Evolutionary conservation across 208 protist species (phyloP).

Genomic region (Leishmania braziliensis): DNA sequence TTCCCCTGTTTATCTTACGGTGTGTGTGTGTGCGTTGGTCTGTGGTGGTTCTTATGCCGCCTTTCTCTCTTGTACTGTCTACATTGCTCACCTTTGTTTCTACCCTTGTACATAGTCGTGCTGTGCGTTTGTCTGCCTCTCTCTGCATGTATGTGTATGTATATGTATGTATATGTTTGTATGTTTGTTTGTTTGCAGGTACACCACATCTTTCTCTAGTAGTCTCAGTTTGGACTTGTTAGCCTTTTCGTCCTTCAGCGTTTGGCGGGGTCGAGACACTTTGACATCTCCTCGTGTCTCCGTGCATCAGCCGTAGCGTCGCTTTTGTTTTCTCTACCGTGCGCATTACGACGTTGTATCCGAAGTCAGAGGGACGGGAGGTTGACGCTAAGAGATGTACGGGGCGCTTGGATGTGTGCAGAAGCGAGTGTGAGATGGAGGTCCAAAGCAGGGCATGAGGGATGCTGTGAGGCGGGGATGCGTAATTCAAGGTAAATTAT

Average conservation of each 20-base stretch:
- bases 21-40: background rate
- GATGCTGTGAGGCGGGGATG: no score
- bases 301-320: no score
- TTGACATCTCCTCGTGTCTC: no score
- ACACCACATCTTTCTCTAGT: no score
- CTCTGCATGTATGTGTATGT: background rate
- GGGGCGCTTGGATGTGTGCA: background rate
- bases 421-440: background rate
- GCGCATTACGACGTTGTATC: no score
- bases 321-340: no score
- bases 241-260: background rate
- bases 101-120: background rate
- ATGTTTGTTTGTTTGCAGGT: background rate
- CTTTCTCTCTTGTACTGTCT: background rate
- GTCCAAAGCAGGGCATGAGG: background rate
- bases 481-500: background rate
- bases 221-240: background rate
- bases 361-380: background rate
- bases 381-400: background rate
- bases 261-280: no score
- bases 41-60: background rate
- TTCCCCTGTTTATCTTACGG: background rate
- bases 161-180: background rate
- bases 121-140: background rate
- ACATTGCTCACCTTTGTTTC: background rate